Conservation (phyloP, 2,329 filamentous ascomycete species). For the Cladobotryum mycophilum region DNA sequence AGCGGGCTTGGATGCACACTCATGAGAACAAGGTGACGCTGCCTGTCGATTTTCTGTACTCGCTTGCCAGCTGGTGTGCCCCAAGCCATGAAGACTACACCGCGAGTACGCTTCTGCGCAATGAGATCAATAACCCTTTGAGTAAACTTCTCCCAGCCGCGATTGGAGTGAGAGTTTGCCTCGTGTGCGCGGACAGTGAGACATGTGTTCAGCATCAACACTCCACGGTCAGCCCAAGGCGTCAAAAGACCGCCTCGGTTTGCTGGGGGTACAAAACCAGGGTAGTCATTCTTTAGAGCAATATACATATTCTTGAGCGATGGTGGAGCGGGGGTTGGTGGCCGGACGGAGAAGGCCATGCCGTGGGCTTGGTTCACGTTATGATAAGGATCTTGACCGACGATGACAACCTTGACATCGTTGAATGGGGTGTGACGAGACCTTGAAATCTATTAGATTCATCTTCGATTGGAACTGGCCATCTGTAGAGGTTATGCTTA, state of each 20-base stretch:
- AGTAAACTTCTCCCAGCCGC: slow-evolving; percentile 90
- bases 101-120: slow-evolving; percentile 64
- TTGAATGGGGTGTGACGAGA: slow-evolving; percentile 86
- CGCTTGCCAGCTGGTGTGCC: slow-evolving; percentile 77
- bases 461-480: neutral
- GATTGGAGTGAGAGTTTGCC: slow-evolving; percentile 76
- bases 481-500: slow-evolving; percentile 35
- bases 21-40: slow-evolving; percentile 74
- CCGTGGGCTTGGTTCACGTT: slow-evolving; percentile 93
- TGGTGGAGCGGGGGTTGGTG: slow-evolving; percentile 80
- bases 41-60: slow-evolving; percentile 64
- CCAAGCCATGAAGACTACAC: slow-evolving; percentile 95
- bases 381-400: slow-evolving; percentile 97
- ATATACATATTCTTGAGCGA: slow-evolving; percentile 93
- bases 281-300: slow-evolving; percentile 82
- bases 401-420: slow-evolving; percentile 83
- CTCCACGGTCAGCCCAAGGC: slow-evolving; percentile 89
- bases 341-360: slow-evolving; percentile 88
- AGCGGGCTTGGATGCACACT: slow-evolving; percentile 91
- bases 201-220: slow-evolving; percentile 90
- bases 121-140: slow-evolving; percentile 87
- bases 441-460: slow-evolving; percentile 45
- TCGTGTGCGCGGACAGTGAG: slow-evolving; percentile 87
- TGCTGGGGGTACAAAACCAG: slow-evolving; percentile 66
- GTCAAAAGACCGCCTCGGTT: slow-evolving; percentile 77